Evolutionary conservation across 768 basidiomycete species (phyloP).

Genomic region (Pholiota microspora): DNA sequence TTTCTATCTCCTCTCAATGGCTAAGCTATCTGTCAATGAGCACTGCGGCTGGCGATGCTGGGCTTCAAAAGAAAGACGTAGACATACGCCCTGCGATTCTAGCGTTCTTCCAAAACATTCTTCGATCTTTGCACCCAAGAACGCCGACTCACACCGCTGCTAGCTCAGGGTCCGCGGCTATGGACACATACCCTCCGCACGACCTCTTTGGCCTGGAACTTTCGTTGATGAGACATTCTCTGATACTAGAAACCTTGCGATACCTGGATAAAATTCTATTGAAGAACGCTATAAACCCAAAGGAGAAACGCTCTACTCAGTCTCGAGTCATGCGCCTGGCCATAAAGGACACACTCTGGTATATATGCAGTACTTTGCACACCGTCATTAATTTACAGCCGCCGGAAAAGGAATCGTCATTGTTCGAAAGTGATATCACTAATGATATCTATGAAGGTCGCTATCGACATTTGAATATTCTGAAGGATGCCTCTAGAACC

Average conservation of each 20-base stretch:
- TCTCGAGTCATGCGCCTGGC: constrained; percentile 37
- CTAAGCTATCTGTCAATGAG: constrained; percentile 12
- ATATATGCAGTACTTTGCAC: constrained; percentile 46
- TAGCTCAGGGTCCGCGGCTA: not conserved
- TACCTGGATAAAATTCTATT: constrained; percentile 34
- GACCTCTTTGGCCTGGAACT: constrained; percentile 2
- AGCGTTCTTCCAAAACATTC: constrained; percentile 14
- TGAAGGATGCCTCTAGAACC: not conserved
- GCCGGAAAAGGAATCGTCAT: not conserved
- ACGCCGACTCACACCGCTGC: not conserved
- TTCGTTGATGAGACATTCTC: constrained; percentile 21
- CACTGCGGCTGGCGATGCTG: not conserved
- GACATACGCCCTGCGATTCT: constrained; percentile 18
- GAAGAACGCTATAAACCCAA: not conserved
- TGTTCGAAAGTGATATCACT: not conserved
- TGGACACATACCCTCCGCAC: not conserved
- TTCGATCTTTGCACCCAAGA: not conserved
- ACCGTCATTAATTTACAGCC: constrained; percentile 4
- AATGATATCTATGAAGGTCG: not conserved
- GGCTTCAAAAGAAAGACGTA: constrained; percentile 1
- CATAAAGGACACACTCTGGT: constrained; percentile 52
- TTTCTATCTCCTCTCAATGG: constrained; percentile 20
- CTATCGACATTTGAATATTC: not conserved
- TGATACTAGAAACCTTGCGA: constrained; percentile 36
- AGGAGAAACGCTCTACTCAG: not conserved